phyloP scores from a whole-genome alignment of 768 basidiomycete species.

The Suillus subaureus region DNA sequence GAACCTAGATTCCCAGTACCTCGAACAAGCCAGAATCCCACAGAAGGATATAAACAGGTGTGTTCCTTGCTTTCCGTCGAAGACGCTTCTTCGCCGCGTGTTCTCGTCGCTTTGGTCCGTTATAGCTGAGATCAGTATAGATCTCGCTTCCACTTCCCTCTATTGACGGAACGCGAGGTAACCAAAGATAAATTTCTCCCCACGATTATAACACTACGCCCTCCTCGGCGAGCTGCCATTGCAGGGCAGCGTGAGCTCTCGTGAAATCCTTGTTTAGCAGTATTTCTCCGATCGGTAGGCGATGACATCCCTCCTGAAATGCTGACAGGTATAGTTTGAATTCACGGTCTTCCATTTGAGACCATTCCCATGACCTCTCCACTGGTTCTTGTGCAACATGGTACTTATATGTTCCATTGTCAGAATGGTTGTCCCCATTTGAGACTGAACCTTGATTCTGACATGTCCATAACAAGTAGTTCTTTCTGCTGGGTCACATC shows the following conservation, averaged over 20 bases:
- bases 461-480: slow-evolving; percentile 4
- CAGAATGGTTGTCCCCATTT: background rate
- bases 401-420: background rate
- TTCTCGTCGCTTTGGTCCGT: slow-evolving; percentile 4
- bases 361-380: slow-evolving; percentile 7
- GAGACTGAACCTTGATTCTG: slow-evolving; percentile 4
- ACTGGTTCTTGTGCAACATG: background rate
- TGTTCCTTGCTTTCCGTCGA: slow-evolving; percentile 9
- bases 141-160: slow-evolving; percentile 8
- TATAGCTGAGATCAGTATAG: slow-evolving; percentile 4
- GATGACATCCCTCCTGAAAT: slow-evolving; percentile 1
- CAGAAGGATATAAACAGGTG: slow-evolving; percentile 8
- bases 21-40: background rate
- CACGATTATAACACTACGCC: slow-evolving; percentile 7
- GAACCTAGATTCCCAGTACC: slow-evolving; percentile 3
- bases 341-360: background rate
- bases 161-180: slow-evolving; percentile 7
- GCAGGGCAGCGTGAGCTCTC: slow-evolving; percentile 6
- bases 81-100: slow-evolving; percentile 5
- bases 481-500: background rate
- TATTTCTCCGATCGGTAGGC: background rate
- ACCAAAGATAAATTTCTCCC: slow-evolving; percentile 7
- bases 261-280: background rate
- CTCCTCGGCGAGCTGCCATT: slow-evolving; percentile 11
- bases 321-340: background rate